Conservation (phyloP, 2,329 filamentous ascomycete genomes). For the Ascocoryne sarcoides region DNA sequence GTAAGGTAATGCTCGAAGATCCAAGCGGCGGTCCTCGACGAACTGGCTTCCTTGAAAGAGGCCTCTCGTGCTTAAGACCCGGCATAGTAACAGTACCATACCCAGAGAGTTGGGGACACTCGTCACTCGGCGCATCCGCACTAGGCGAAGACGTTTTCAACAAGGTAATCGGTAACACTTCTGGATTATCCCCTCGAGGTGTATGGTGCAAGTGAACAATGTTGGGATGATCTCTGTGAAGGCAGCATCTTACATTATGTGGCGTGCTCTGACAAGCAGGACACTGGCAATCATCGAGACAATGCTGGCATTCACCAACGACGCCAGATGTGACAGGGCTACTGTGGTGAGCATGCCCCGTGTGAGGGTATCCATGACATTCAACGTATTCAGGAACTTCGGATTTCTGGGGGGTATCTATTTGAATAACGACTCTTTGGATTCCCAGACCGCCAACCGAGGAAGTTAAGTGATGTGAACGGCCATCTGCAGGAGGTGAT, state of each 20-base stretch:
- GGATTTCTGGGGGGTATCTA: too few species aligned
- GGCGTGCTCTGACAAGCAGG: constrained; percentile 18
- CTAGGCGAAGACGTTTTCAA: background rate
- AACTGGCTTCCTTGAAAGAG: background rate
- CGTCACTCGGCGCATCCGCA: background rate
- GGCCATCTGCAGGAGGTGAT: too few species aligned
- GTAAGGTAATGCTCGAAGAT: too few species aligned
- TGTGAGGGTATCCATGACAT: constrained; percentile 22
- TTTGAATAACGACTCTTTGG: too few species aligned
- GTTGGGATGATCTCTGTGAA: constrained; percentile 16
- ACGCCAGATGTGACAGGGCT: constrained; percentile 16
- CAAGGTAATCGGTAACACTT: background rate
- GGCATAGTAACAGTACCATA: background rate
- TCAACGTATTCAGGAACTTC: constrained; percentile 13
- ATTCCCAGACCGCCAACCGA: too few species aligned
- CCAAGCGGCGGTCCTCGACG: too few species aligned
- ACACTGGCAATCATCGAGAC: constrained; percentile 23
- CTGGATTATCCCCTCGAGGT: constrained; percentile 1
- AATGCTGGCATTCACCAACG: constrained; percentile 25
- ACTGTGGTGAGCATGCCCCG: constrained; percentile 16
- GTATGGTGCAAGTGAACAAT: constrained; percentile 17
- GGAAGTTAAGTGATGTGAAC: too few species aligned
- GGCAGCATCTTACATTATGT: constrained; percentile 23
- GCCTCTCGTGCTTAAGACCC: background rate
- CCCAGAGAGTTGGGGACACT: background rate